Evolutionary conservation across 495 filamentous ascomycete species (phyloP), one percentile per base, ranked within the genome.

Genomic region (Aspergillus olivimuriae): DNA sequence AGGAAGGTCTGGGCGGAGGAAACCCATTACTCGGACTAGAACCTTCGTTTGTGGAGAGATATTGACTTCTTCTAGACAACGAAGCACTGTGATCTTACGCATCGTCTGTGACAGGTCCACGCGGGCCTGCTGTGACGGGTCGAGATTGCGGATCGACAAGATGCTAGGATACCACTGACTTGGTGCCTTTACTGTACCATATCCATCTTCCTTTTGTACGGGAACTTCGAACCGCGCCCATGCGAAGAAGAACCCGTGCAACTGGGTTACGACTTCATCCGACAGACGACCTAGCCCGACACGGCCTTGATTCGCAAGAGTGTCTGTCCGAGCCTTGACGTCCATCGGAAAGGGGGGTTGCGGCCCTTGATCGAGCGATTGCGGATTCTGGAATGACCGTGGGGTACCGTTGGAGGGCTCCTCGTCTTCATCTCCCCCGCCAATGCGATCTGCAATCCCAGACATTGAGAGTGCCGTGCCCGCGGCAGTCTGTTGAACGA

Each of bases 161-260:
- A 84, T 60, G 9, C 64, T 58, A 46, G 78, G 69, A 20, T n/a
- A n/a, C n/a, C n/a, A n/a, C n/a, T n/a, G n/a, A n/a, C n/a, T n/a
- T n/a, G n/a, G n/a, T n/a, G n/a, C n/a, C n/a, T n/a, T n/a, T n/a
- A n/a, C n/a, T n/a, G n/a, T n/a, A n/a, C n/a, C n/a, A n/a, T n/a
- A n/a, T n/a, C n/a, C n/a, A n/a, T n/a, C n/a, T n/a, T n/a, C n/a
- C n/a, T n/a, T n/a, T n/a, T 32, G 28, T 7, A 21, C 22, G 17
- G n/a, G 34, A n/a, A n/a, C n/a, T n/a, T 56, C 37, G 5, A 79
- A 39, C 20, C 70, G 60, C 3, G 70, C 69, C 79, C 82, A 86
- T 22, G 76, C 80, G 46, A 83, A 80, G 49, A 81, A 85, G 33
- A 80, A 66, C 0, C 82, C 82, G 19, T 63, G 62, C 4, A 84